Evolutionary conservation across 208 protist species (phyloP), one percentile per base, ranked within the genome.

Genomic region (Borovskyia barvae): DNA sequence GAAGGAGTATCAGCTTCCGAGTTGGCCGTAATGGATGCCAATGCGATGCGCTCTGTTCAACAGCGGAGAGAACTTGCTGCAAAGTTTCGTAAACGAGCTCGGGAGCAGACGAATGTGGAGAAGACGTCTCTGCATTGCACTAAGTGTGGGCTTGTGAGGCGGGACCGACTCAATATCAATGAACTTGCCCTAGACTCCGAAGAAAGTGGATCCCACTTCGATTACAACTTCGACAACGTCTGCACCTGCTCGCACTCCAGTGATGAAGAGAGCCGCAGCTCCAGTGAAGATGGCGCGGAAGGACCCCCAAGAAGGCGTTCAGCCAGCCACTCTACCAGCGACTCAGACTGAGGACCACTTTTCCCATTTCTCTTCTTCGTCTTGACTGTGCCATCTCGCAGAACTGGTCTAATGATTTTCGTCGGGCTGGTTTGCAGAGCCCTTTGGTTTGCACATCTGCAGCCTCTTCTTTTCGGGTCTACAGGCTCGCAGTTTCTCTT

Each of bases 211-310:
- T 87, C 84, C 9, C 90, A 95, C 20, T 95, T 92, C 55, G 90
- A 95, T 46, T 95, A 93, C 69, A 90, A 93, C 61, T 95, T 91
- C 73, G 90, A 92, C 42, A 91, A 91, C 50, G 42, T 78, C 25
- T 95, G 90, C 43, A 62, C 77, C 33, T 95, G 90, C 61, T 64
- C 55, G n/a, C 72, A 86, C 60, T 75, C 71, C 33, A 92, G 85
- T 55, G 71, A 85, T 5, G 82, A 81, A 8, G 72, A 71, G 26
- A 41, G 61, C n/a, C 35, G 29, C 53, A 63, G 58, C 46, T 70
- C 48, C 17, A 63, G 75, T 3, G 80, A 82, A 5, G 64, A 54
- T 2, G 51, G 41, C 17, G 50, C n/a, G n/a, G n/a, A n/a, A n/a
- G n/a, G n/a, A n/a, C n/a, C n/a, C n/a, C n/a, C n/a, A n/a, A n/a